Evolutionary conservation across 441 rosid genomes (phyloP).

Genomic region (Jatropha podagrica): DNA sequence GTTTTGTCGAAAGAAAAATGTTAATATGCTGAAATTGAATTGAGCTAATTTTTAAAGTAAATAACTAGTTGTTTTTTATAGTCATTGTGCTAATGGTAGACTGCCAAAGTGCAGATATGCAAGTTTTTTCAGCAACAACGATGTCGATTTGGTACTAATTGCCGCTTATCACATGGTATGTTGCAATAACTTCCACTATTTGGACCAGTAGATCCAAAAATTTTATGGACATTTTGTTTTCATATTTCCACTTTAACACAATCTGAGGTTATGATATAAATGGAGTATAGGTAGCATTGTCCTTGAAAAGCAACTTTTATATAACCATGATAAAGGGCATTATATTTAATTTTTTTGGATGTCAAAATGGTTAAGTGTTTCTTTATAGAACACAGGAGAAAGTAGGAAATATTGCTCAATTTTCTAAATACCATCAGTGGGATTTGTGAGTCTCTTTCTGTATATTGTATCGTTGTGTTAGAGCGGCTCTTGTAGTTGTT

Average conservation of each 20-base stretch:
- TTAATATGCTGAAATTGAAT: neutral
- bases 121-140: conserved; percentile 95
- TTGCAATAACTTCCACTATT: conserved; percentile 29
- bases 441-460: neutral
- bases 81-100: conserved; percentile 53
- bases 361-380: neutral
- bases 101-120: conserved; percentile 86
- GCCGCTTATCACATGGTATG: conserved; percentile 98
- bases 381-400: conserved; percentile 6
- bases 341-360: neutral
- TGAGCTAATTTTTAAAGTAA: conserved; percentile 6
- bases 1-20: neutral
- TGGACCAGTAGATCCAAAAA: conserved; percentile 21
- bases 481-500: conserved; percentile 10
- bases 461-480: neutral
- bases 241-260: conserved; percentile 9
- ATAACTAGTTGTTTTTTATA: conserved; percentile 17
- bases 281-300: conserved; percentile 2
- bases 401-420: neutral
- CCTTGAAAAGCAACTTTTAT: conserved; percentile 11
- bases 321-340: conserved; percentile 8
- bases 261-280: conserved; percentile 6
- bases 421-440: neutral
- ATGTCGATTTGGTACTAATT: conserved; percentile 89
- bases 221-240: conserved; percentile 6